Evolutionary conservation across 2,329 filamentous ascomycete genomes (phyloP), one percentile per base, ranked within the genome.

Genomic region (Penicillium sumatraense): DNA sequence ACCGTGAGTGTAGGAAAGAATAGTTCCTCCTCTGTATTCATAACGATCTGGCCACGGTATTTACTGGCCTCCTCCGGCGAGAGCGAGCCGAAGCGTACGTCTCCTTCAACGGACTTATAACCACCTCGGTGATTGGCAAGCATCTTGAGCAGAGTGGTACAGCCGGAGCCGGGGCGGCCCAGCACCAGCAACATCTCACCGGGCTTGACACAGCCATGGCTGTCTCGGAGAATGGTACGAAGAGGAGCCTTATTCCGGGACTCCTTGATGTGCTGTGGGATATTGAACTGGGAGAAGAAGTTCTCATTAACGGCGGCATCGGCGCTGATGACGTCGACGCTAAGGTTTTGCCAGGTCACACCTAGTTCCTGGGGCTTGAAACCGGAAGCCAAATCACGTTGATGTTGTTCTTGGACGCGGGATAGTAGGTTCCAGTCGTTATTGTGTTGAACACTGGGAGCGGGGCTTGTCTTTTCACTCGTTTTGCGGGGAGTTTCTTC

Each of bases 121-220:
- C 86, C 86, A 6, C 70, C 72, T 33, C 86, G 76, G 51, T 83
- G 80, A 63, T 90, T 90, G 41, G 86, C 80, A 5, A 91, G 77
- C 60, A 88, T 77, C 62, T 88, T 90, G 42, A 91, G 77, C 8
- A 91, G 78, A 0, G 87, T 88, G 0, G 87, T 89, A 68, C 89
- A 91, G 29, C 87, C 87, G 3, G 85, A 80, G 0, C 87, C 88
- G 0, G 88, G 87, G 1, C 86, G 80, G 2, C 88, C 88, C 0
- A 90, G 76, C 0, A 90, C 86, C 0, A 89, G 76, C 1, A 89
- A 72, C 87, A 89, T 89, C 69, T 89, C 86, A n/a, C 87, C 88
- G 0, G 87, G 87, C 68, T 86, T 86, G 36, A 90, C 84, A 60
- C 86, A 89, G n/a, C 55, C 55, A 57, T 57, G 55, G 29, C 55